Conservation (phyloP, 345 rosid genomes). For the Nephelium lappaceum region DNA sequence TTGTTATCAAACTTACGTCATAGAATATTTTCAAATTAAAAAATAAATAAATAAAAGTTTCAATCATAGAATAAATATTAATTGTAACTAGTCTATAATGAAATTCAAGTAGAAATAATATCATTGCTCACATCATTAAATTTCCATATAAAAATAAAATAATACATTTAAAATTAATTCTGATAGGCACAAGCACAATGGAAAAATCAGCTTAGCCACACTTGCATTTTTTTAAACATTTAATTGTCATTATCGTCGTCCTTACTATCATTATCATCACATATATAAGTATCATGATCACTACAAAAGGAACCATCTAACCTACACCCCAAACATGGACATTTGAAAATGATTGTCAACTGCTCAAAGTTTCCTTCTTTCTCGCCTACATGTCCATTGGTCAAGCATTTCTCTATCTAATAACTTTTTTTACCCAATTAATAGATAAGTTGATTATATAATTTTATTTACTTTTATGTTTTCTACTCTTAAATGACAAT, state of each 20-base stretch:
- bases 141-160: not conserved
- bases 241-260: not conserved
- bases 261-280: constrained; percentile 8
- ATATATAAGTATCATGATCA: not conserved
- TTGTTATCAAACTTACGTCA: not conserved
- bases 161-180: not conserved
- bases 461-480: not conserved
- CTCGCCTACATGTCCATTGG: not conserved
- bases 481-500: not conserved
- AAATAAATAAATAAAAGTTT: too few relatives aligned
- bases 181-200: not conserved
- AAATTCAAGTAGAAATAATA: not conserved
- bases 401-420: not conserved
- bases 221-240: not conserved
- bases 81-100: too few relatives aligned
- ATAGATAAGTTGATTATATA: too few relatives aligned
- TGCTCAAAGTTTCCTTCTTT: not conserved
- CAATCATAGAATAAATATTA: not conserved
- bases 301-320: not conserved
- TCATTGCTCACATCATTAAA: not conserved
- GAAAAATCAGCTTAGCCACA: not conserved
- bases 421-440: not conserved
- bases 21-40: not conserved
- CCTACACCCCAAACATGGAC: constrained; percentile 12
- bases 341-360: constrained; percentile 2